phyloP scores from a whole-genome alignment of 2,329 filamentous ascomycete genomes.

The Exserohilum rostratum region DNA sequence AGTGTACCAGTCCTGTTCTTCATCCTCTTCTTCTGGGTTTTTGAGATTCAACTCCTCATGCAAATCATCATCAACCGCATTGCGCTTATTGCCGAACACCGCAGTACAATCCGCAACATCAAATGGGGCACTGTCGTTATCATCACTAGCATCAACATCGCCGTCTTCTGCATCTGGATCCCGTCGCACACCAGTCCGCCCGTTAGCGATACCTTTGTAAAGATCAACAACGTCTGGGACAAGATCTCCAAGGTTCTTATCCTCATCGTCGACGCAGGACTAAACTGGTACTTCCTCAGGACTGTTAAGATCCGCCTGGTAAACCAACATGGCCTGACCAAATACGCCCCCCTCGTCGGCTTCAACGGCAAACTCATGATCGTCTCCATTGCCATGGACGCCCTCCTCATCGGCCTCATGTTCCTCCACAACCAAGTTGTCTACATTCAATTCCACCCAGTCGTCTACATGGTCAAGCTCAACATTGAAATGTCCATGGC shows the following conservation, averaged over 20 bases:
- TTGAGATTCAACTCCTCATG: constrained; percentile 57
- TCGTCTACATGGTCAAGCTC: constrained; percentile 53
- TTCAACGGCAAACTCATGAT: constrained; percentile 52
- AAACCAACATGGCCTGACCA: constrained; percentile 47
- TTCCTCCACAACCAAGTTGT: constrained; percentile 46
- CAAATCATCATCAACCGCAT: constrained; percentile 64
- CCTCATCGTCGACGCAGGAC: constrained; percentile 55
- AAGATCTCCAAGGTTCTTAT: constrained; percentile 60
- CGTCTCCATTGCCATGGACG: constrained; percentile 51
- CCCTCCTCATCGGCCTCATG: constrained; percentile 49
- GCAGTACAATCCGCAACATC: constrained; percentile 46
- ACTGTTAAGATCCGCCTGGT: constrained; percentile 50
- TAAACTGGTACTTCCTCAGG: constrained; percentile 62
- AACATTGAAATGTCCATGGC: constrained; percentile 56
- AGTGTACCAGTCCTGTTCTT: constrained; percentile 42
- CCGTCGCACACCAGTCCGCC: constrained; percentile 51
- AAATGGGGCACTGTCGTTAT: constrained; percentile 56
- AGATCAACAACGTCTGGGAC: constrained; percentile 60
- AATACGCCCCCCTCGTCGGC: constrained; percentile 49
- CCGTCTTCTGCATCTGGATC: constrained; percentile 62
- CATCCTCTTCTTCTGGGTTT: constrained; percentile 42
- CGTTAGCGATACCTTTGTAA: constrained; percentile 48
- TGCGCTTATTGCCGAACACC: constrained; percentile 55
- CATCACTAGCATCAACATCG: constrained; percentile 59
- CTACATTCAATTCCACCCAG: constrained; percentile 52